These are phyloP conservation scores for Cryphonectria japonica DNA, from an alignment of 2,329 filamentous ascomycete genomes.

Conservation along the genomic window DNA sequence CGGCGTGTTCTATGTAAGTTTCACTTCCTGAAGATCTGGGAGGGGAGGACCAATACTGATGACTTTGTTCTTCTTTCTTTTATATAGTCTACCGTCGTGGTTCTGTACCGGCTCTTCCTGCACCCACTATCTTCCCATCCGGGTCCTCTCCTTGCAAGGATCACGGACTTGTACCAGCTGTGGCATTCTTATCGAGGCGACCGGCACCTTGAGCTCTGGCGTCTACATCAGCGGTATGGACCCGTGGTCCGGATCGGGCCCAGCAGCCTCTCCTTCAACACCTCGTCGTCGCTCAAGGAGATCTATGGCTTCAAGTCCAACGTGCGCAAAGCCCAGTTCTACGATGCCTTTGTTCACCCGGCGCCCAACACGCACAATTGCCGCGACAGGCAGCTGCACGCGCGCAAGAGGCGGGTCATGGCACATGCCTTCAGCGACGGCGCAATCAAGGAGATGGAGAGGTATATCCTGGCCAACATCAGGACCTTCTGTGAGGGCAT, in stretches of 20 bases:
- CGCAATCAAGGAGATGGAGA: conserved; percentile 70
- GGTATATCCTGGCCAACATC: conserved; percentile 67
- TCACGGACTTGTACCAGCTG: conserved; percentile 67
- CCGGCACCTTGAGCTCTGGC: conserved; percentile 73
- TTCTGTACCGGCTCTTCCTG: conserved; percentile 63
- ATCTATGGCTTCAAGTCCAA: conserved; percentile 69
- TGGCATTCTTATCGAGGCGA: conserved; percentile 78
- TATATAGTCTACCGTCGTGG: conserved; percentile 45
- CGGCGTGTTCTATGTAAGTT: conserved; percentile 48
- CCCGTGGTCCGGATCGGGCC: conserved; percentile 74
- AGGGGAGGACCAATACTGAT: neutral
- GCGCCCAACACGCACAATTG: conserved; percentile 74
- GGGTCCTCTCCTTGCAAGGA: conserved; percentile 64
- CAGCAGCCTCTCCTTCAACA: conserved; percentile 78
- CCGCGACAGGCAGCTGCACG: conserved; percentile 70
- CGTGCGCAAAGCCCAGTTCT: conserved; percentile 71
- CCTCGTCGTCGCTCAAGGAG: conserved; percentile 66
- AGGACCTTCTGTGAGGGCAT: conserved; percentile 68
- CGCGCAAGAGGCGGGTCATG: conserved; percentile 71
- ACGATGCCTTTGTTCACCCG: conserved; percentile 73
- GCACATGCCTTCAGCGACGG: conserved; percentile 72
- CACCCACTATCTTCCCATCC: conserved; percentile 69
- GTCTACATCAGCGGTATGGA: conserved; percentile 74
- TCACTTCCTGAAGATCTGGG: neutral
- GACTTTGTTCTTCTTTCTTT: neutral